phyloP scores from a whole-genome alignment of 1,284 basidiomycete genomes.

The Peniophora sp. region DNA sequence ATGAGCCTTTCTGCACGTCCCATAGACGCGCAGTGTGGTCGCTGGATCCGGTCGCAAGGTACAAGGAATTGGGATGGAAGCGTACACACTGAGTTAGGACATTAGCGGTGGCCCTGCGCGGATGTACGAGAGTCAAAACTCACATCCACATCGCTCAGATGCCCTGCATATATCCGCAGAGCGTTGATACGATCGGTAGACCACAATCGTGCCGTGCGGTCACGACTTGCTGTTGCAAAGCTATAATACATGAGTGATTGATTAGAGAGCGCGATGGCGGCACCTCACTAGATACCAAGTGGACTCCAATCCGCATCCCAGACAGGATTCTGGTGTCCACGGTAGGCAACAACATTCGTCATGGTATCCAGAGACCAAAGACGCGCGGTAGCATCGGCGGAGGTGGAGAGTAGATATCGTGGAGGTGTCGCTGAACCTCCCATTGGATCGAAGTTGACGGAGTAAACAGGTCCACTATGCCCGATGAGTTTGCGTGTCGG shows the following conservation, averaged over 20 bases:
- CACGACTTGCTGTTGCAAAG: constrained; percentile 92
- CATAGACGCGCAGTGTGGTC: constrained; percentile 95
- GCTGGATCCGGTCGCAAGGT: constrained; percentile 94
- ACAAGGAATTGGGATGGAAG: constrained; percentile 97
- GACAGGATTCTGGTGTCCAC: constrained; percentile 94
- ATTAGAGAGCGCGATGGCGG: too few relatives aligned
- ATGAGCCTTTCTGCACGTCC: constrained; percentile 96
- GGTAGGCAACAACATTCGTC: constrained; percentile 88
- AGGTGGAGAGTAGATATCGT: constrained; percentile 83
- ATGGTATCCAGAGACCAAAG: constrained; percentile 97
- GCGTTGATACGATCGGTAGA: constrained; percentile 87
- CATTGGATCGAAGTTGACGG: constrained; percentile 88
- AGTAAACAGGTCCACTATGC: constrained; percentile 95
- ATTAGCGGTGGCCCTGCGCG: background rate
- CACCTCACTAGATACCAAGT: constrained; percentile 78
- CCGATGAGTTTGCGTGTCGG: constrained; percentile 91
- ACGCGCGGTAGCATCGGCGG: constrained; percentile 88
- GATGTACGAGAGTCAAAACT: constrained; percentile 21
- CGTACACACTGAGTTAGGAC: constrained; percentile 65
- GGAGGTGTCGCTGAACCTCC: constrained; percentile 83
- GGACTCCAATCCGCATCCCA: constrained; percentile 99
- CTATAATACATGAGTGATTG: too few relatives aligned
- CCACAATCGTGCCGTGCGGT: constrained; percentile 94
- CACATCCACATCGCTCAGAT: constrained; percentile 96
- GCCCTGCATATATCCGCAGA: constrained; percentile 90